These are phyloP conservation scores for Cyanidiococcus yangmingshanensis DNA, from an alignment of 23 red algal genomes.

Conservation along the genomic window DNA sequence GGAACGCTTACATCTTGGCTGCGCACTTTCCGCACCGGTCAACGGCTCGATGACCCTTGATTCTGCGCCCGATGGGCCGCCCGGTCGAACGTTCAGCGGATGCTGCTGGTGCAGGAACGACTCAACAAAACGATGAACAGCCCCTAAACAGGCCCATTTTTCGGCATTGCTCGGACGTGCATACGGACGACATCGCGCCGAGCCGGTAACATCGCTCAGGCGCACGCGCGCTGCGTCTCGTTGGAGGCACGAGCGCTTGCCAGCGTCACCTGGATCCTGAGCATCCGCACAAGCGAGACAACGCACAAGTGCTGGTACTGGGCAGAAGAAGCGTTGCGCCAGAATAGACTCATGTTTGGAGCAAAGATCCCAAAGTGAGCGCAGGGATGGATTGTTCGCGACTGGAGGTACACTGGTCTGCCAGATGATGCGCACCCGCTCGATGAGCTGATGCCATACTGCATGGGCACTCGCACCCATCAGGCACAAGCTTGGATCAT, in stretches of 20 bases:
- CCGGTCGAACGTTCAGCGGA: background rate
- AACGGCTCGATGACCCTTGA: background rate
- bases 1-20: too few species aligned
- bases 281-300: background rate
- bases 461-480: background rate
- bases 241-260: background rate
- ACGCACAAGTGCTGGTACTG: background rate
- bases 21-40: background rate
- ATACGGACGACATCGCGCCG: background rate
- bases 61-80: background rate
- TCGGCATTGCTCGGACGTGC: background rate
- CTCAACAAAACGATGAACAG: background rate
- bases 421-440: background rate
- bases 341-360: background rate
- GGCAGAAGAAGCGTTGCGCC: background rate
- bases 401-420: background rate
- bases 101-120: background rate
- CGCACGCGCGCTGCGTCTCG: too few species aligned
- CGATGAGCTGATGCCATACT: background rate
- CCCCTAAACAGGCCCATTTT: background rate
- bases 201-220: too few species aligned
- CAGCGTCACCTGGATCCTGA: background rate
- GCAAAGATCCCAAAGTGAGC: background rate
- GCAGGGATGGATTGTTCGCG: background rate
- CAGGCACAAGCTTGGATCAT: background rate